Evolutionary conservation across 2,329 filamentous ascomycete species (phyloP).

Genomic region (Hypomyces perniciosus): DNA sequence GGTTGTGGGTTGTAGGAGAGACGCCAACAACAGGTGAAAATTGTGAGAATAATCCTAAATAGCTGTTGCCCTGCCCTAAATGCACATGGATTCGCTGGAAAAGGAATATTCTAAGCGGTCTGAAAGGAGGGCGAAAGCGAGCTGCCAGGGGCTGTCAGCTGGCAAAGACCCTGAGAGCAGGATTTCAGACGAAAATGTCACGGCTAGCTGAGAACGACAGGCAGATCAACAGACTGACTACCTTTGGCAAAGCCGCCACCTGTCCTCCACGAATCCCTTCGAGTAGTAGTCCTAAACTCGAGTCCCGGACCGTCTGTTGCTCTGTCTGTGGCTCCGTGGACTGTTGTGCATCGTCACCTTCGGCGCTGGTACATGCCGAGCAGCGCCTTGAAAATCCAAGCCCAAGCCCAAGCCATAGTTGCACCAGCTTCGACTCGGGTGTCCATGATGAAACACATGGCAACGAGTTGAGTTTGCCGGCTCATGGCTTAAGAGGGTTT

Average conservation of each 20-base stretch:
- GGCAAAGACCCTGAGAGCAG: not conserved
- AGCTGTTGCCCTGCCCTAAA: too few relatives aligned
- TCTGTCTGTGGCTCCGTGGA: not conserved
- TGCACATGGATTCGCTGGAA: too few relatives aligned
- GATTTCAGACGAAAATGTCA: not conserved
- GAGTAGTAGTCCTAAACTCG: not conserved
- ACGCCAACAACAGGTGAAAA: too few relatives aligned
- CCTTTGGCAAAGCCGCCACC: too few relatives aligned
- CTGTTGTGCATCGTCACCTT: conserved; percentile 5
- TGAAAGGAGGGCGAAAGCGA: not conserved
- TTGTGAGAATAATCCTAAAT: too few relatives aligned
- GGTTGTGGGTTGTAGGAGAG: too few relatives aligned
- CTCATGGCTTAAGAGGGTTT: not conserved
- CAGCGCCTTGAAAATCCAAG: not conserved
- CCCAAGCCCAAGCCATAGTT: not conserved
- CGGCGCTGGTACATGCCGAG: not conserved
- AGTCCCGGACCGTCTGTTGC: not conserved
- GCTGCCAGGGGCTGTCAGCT: not conserved
- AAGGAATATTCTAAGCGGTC: too few relatives aligned
- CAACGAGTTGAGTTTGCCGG: not conserved
- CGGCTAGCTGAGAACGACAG: too few relatives aligned
- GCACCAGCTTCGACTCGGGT: not conserved
- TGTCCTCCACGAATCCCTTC: not conserved
- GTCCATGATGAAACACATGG: not conserved
- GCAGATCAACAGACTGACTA: too few relatives aligned